Conservation (phyloP, 352 stramenopile species). For the Pythium chondricola region DNA sequence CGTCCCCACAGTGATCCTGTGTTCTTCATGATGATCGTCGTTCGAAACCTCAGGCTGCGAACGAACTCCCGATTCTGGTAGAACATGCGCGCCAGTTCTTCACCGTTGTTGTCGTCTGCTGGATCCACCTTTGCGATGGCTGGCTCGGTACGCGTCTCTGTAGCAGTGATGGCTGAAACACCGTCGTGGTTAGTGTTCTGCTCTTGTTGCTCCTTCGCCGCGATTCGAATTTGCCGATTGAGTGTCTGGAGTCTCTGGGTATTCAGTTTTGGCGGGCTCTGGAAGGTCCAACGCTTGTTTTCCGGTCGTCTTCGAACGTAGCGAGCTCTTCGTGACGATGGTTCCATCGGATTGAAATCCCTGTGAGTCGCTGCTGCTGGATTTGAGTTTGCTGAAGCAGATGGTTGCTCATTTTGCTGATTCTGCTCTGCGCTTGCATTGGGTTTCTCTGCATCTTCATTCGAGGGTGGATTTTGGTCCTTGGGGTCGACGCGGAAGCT, state of each 20-base stretch:
- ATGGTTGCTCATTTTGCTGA: not conserved
- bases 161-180: too few relatives aligned
- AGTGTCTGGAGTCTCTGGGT: slow-evolving; percentile 23
- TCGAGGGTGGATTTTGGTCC: not conserved
- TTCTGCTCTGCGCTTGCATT: not conserved
- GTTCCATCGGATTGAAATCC: not conserved
- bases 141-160: not conserved
- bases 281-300: slow-evolving; percentile 63
- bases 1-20: slow-evolving; percentile 88
- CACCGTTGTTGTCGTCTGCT: slow-evolving; percentile 16
- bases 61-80: slow-evolving; percentile 64
- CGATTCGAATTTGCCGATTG: slow-evolving; percentile 13
- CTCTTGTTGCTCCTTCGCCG: slow-evolving; percentile 1
- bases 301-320: slow-evolving; percentile 58
- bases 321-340: slow-evolving; percentile 12
- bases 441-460: not conserved
- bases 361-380: not conserved
- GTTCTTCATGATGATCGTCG: slow-evolving; percentile 76
- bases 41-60: slow-evolving; percentile 58
- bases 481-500: slow-evolving; percentile 32
- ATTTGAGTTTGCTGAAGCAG: not conserved
- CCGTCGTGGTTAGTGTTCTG: not conserved
- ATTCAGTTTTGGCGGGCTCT: slow-evolving; percentile 58
- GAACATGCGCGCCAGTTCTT: slow-evolving; percentile 59
- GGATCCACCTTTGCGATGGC: not conserved